phyloP scores from a whole-genome alignment of 495 filamentous ascomycete species.

The Neurospora sp. region DNA sequence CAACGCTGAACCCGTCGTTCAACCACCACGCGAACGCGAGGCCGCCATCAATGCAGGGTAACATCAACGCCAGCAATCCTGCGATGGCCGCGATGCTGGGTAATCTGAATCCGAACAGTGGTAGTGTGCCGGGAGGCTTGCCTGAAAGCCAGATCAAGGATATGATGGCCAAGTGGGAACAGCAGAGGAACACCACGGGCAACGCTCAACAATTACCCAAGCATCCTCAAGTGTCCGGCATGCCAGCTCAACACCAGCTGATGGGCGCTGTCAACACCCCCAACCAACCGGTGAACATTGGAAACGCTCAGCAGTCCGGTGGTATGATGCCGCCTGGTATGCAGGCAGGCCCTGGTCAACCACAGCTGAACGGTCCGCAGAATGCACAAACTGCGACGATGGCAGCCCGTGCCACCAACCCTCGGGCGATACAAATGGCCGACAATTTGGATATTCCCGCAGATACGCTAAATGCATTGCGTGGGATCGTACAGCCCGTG shows the following conservation, averaged over 20 bases:
- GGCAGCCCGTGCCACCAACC: neutral
- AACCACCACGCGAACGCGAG: conserved; percentile 22
- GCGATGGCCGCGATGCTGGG: conserved; percentile 16
- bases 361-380: neutral
- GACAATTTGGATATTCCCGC: conserved; percentile 29
- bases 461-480: conserved; percentile 15
- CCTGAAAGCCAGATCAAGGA: conserved; percentile 33
- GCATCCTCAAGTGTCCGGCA: conserved; percentile 11
- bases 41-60: conserved; percentile 10
- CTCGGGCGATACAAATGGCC: conserved; percentile 16
- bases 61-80: conserved; percentile 8
- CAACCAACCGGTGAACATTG: conserved; percentile 14
- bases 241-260: conserved; percentile 11
- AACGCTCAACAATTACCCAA: conserved; percentile 8
- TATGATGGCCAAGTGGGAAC: conserved; percentile 29
- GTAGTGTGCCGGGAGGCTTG: conserved; percentile 12
- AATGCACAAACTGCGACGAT: neutral
- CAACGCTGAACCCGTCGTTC: conserved; percentile 21
- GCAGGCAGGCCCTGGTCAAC: neutral
- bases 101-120: conserved; percentile 21
- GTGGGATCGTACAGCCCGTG: neutral
- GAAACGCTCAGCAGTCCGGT: conserved; percentile 10
- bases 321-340: conserved; percentile 1
- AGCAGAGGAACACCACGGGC: conserved; percentile 8
- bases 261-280: conserved; percentile 1